Evolutionary conservation across 805 yeast genomes (phyloP), one percentile per base, ranked within the genome.

Genomic region (Yamadazyma philogaea): DNA sequence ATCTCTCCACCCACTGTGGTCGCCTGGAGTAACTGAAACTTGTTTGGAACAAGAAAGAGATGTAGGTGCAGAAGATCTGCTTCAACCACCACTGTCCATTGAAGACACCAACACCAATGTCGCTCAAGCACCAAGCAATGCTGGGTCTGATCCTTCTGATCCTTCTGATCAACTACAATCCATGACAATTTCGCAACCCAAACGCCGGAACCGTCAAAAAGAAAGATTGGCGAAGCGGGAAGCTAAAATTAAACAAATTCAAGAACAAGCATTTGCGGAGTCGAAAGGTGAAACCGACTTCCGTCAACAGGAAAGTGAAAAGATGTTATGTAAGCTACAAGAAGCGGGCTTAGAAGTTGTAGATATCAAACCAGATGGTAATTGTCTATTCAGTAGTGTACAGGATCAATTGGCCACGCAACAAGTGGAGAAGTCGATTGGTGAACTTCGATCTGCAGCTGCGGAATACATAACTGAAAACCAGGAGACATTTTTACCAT

Each of bases 361-460:
- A 47, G 95, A 89, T 50, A 85, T 89, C 36, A 69, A 74, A 46
- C 96, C 98, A 0, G 98, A 91, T 61, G 99, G 98, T 0, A 91
- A 91, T 60, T 93, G 99, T 70, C 66, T 91, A 24, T 93, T 88
- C 68, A 86, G 91, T 3, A 83, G 96, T 0, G 74, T 91, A 15
- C 70, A 82, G 17, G 96, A 91, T 58, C 98, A 91, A 56, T 63
- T 91, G 47, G 63, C 36, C 2, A n/a, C 6, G 5, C 31, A n/a
- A 4, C 26, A 24, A 6, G 20, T 33, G 2, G 34, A 39, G 1
- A 54, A 52, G 18, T 46, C 72, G 1, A 70, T 81, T 12, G 69
- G 72, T 44, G 79, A 78, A 18, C 68, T 91, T 44, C 75, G 99
- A 46, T 52, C 69, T 0, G 55, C 62, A 34, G 84, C 96, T 5